Evolutionary conservation across 495 filamentous ascomycete genomes (phyloP).

Genomic region (Tuber brumale): DNA sequence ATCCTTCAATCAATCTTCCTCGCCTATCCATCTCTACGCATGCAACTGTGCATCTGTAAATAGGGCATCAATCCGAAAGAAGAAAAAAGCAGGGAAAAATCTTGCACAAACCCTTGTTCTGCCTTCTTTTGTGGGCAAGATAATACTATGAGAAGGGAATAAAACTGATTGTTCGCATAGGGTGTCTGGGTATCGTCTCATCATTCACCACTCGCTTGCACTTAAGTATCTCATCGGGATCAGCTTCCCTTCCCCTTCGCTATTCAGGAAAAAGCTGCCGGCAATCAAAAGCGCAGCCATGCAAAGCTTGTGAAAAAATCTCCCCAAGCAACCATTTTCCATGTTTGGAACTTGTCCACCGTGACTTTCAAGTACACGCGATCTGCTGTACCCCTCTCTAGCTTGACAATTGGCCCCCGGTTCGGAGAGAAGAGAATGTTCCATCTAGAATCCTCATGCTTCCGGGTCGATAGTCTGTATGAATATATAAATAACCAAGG

Average conservation of each 20-base stretch:
- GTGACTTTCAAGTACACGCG: neutral
- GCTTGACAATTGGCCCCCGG: neutral
- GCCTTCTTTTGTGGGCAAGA: neutral
- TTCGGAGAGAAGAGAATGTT: neutral
- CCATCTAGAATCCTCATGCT: neutral
- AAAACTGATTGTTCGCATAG: neutral
- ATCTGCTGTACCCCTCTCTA: neutral
- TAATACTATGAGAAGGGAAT: neutral
- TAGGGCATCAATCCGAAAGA: conserved; percentile 13
- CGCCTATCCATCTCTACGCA: conserved; percentile 14
- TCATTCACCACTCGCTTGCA: neutral
- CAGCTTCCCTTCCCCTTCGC: neutral
- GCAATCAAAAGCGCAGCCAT: neutral
- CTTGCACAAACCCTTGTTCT: neutral
- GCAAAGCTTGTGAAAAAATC: neutral
- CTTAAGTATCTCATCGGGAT: neutral
- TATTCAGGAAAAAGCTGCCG: neutral
- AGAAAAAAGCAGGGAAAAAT: neutral
- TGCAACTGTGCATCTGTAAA: conserved; percentile 15
- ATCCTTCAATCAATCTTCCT: conserved; percentile 10
- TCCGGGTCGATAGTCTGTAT: neutral
- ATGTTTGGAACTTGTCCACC: neutral
- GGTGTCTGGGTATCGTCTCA: neutral
- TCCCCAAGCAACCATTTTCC: neutral
- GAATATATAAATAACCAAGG: neutral